Evolutionary conservation across 2,329 filamentous ascomycete species (phyloP), one percentile per base, ranked within the genome.

Genomic region (Dryadomyces quercivorus): DNA sequence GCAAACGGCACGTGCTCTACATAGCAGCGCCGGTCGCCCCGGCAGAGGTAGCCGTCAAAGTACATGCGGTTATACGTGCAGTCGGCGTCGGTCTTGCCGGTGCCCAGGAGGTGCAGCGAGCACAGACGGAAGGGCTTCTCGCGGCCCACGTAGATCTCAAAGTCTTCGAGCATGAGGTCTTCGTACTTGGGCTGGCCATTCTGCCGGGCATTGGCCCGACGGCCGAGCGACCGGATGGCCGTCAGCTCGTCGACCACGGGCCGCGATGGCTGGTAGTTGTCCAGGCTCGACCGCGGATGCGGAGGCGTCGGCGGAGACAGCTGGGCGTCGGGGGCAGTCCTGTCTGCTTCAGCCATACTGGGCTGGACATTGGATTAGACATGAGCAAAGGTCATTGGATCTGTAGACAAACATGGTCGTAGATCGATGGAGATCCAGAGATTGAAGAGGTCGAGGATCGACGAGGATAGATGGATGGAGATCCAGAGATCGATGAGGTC

Each of bases 41-140:
- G 55, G 9, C 70, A 75, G 0, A 90, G 63, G 0, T 77, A 63
- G 0, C 85, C 85, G 59, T 87, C 80, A 42, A 88, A 80, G 48
- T 70, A 78, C 53, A 81, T 73, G 5, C 57, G 61, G 16, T 62
- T 64, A 31, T 31, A 31, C 26, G 26, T 31, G 26, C 26, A 5
- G 26, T 31, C 26, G 43, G 65, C 67, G 0, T 63, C 69, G 0
- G 12, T 15, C 21, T 60, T 64, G 16, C 64, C 66, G 1, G 69
- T 71, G 3, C 72, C 66, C 0, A 85, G 68, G 9, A 76, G 66
- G 21, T 85, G 74, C 0, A 86, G 66, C 0, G 78, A 68, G 5
- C 74, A 68, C 62, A 87, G 72, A 57, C 85, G 80, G 50, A 67
- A 63, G 0, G 67, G 66, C 53, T 73, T 57, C 31, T 0, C 46